A percentile compares a stretch with the other conserved stretches of the same genome.
Conservation (phyloP, 2,329 filamentous ascomycete species). For the Xylaria sp. region DNA sequence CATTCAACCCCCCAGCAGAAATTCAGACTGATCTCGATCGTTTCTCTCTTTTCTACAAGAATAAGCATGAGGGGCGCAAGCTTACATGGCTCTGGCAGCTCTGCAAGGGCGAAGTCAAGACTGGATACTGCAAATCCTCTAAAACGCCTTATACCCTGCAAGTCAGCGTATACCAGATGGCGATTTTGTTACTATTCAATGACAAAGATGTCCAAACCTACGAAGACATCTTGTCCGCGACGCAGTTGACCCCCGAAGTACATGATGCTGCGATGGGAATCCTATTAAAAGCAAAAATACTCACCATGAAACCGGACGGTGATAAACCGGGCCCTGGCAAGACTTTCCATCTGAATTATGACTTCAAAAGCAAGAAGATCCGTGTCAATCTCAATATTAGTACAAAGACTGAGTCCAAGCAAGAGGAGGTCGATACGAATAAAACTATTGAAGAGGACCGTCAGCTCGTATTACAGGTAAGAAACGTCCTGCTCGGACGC, state of each 20-base stretch:
- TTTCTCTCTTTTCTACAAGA: slow-evolving; percentile 91
- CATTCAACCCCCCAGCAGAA: slow-evolving; percentile 87
- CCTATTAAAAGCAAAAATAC: slow-evolving; percentile 91
- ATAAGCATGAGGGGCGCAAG: slow-evolving; percentile 96
- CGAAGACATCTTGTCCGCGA: slow-evolving; percentile 85
- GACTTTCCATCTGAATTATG: slow-evolving; percentile 86
- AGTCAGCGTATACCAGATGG: slow-evolving; percentile 98
- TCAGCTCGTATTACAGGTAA: slow-evolving; percentile 94
- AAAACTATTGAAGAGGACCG: slow-evolving; percentile 99
- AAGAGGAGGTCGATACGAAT: slow-evolving; percentile 96
- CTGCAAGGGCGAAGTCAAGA: slow-evolving; percentile 96
- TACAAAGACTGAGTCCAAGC: slow-evolving; percentile 95
- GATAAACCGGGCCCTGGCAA: slow-evolving; percentile 83
- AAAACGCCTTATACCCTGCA: slow-evolving; percentile 97
- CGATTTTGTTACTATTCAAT: slow-evolving; percentile 93
- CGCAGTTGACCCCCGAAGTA: slow-evolving; percentile 81
- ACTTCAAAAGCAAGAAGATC: slow-evolving; percentile 98
- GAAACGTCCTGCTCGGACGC: slow-evolving; percentile 49
- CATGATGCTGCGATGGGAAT: slow-evolving; percentile 88
- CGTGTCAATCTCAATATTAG: slow-evolving; percentile 95
- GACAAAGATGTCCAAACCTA: slow-evolving; percentile 87
- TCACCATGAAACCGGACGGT: slow-evolving; percentile 76
- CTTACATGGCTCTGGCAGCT: slow-evolving; percentile 98
- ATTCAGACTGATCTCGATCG: slow-evolving; percentile 89
- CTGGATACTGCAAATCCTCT: slow-evolving; percentile 87